Conservation (phyloP, 352 stramenopile genomes). For the Phytophthora constricta region DNA sequence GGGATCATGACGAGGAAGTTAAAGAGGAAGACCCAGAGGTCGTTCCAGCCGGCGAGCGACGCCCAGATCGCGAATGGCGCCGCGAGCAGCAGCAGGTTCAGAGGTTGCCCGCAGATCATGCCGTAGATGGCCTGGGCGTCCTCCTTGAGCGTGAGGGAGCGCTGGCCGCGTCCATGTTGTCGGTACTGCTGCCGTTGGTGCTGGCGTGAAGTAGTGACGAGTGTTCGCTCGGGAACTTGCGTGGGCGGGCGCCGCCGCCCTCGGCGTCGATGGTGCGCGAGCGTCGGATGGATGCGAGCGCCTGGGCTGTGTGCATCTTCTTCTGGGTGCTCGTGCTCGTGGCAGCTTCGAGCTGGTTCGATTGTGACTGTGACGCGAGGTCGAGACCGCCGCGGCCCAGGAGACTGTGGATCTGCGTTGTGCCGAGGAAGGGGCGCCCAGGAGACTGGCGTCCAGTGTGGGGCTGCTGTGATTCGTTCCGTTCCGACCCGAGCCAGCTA, state of each 20-base stretch:
- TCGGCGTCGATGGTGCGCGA: slow-evolving; percentile 51
- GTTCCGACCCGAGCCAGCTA: slow-evolving; percentile 27
- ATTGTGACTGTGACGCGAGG: slow-evolving; percentile 27
- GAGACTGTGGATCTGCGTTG: slow-evolving; percentile 15
- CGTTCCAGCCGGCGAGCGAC: slow-evolving; percentile 65
- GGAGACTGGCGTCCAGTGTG: slow-evolving; percentile 29
- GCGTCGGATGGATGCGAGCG: slow-evolving; percentile 64
- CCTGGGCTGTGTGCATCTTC: slow-evolving; percentile 72
- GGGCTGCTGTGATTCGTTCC: not conserved
- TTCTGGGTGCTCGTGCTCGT: not conserved
- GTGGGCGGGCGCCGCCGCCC: slow-evolving; percentile 9
- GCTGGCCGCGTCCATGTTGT: slow-evolving; percentile 8
- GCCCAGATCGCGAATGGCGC: slow-evolving; percentile 72
- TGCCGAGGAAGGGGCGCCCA: slow-evolving; percentile 13
- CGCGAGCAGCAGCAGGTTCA: slow-evolving; percentile 76
- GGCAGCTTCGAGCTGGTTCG: slow-evolving; percentile 17
- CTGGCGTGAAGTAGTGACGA: slow-evolving; percentile 39
- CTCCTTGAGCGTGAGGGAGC: slow-evolving; percentile 31
- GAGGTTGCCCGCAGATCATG: slow-evolving; percentile 55
- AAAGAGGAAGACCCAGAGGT: slow-evolving; percentile 91
- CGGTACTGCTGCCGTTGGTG: slow-evolving; percentile 24
- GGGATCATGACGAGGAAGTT: slow-evolving; percentile 98
- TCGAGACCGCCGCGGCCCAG: not conserved
- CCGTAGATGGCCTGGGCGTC: slow-evolving; percentile 53
- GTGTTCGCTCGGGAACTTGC: slow-evolving; percentile 44